Evolutionary conservation across 768 basidiomycete genomes (phyloP).

Genomic region (Boletus tomentosulus): DNA sequence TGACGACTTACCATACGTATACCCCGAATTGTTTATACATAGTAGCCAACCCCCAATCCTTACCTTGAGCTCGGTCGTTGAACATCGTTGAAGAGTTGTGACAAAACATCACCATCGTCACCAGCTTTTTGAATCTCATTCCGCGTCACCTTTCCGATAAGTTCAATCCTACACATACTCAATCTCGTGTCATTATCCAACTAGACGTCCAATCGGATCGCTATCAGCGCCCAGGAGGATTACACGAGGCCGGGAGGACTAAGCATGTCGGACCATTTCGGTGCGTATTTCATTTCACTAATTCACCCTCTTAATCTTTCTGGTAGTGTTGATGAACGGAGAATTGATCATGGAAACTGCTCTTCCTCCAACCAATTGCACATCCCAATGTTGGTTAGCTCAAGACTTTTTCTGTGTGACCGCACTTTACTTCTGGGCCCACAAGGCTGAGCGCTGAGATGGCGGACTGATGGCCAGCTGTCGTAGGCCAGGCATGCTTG

Average conservation of each 20-base stretch:
- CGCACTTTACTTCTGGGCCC: neutral
- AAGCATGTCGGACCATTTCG: constrained; percentile 5
- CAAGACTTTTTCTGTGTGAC: neutral
- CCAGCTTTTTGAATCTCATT: too few species aligned
- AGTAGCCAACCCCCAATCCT: neutral
- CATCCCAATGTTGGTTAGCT: neutral
- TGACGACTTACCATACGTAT: constrained; percentile 19
- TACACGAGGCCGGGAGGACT: constrained; percentile 18
- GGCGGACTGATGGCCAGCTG: neutral
- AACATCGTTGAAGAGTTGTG: neutral
- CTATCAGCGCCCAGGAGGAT: constrained; percentile 18
- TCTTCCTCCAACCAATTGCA: neutral
- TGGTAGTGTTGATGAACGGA: neutral
- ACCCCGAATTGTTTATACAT: constrained; percentile 21
- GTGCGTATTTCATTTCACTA: constrained; percentile 4
- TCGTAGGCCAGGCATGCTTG: constrained; percentile 4
- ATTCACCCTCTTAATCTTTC: constrained; percentile 5
- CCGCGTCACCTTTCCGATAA: neutral
- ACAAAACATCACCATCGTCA: neutral
- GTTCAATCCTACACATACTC: neutral
- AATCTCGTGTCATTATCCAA: neutral
- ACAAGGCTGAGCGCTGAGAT: neutral
- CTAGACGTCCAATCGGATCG: constrained; percentile 3
- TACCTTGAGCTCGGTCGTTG: too few species aligned
- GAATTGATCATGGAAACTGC: neutral